phyloP scores from a whole-genome alignment of 331 rosid genomes.

The Quercus phellos region DNA sequence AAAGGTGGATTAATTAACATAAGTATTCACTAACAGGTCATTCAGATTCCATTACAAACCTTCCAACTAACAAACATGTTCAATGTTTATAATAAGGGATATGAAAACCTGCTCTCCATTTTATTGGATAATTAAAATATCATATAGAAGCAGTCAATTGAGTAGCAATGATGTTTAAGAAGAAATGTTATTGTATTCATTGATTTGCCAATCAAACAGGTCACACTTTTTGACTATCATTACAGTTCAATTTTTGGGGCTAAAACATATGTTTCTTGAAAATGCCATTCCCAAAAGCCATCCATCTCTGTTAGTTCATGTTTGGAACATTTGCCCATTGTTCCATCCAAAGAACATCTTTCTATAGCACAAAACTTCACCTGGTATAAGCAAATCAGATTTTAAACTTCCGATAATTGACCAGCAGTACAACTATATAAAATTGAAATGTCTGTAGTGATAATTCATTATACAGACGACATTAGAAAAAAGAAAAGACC shows the following conservation, averaged over 20 bases:
- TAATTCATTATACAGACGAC: neutral
- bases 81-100: neutral
- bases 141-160: neutral
- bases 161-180: neutral
- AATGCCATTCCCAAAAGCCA: neutral
- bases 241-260: neutral
- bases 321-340: neutral
- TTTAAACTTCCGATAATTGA: neutral
- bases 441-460: neutral
- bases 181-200: neutral
- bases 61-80: neutral
- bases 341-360: neutral
- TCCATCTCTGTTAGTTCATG: neutral
- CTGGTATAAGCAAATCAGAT: neutral
- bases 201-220: neutral
- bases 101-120: neutral
- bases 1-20: neutral
- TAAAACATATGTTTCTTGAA: neutral
- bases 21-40: neutral
- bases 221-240: neutral
- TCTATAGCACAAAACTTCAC: neutral
- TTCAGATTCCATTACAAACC: neutral
- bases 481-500: neutral
- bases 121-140: neutral
- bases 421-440: neutral